phyloP scores from a whole-genome alignment of 371 early-diverging fungal species.

The Circinella minor region DNA sequence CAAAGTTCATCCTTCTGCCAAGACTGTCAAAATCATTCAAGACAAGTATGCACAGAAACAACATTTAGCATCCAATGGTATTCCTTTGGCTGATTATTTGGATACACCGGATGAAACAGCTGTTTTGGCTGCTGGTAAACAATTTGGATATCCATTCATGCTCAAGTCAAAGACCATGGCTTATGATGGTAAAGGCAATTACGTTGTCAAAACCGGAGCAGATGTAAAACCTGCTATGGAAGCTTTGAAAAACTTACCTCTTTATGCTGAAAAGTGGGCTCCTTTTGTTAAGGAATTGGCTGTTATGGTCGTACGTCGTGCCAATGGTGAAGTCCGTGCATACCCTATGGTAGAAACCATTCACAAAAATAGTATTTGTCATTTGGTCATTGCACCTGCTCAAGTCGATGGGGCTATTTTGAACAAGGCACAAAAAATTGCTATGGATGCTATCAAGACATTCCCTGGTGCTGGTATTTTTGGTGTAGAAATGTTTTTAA shows the following conservation, averaged over 20 bases:
- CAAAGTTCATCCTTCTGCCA: slow-evolving; percentile 77
- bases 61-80: slow-evolving; percentile 61
- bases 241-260: slow-evolving; percentile 54
- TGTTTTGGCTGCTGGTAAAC: slow-evolving; percentile 54
- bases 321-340: slow-evolving; percentile 76
- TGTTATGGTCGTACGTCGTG: slow-evolving; percentile 92
- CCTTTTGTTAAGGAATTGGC: slow-evolving; percentile 91
- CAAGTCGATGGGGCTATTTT: slow-evolving; percentile 82
- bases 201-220: slow-evolving; percentile 68
- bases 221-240: slow-evolving; percentile 72
- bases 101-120: slow-evolving; percentile 60
- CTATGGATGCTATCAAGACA: slow-evolving; percentile 79
- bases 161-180: slow-evolving; percentile 91
- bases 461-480: slow-evolving; percentile 92
- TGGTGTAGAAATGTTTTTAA: slow-evolving; percentile 96
- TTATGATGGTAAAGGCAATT: slow-evolving; percentile 97
- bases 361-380: slow-evolving; percentile 94
- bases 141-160: slow-evolving; percentile 93
- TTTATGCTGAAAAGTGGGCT: slow-evolving; percentile 96
- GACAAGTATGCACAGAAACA: slow-evolving; percentile 94
- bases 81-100: slow-evolving; percentile 77
- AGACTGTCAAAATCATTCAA: slow-evolving; percentile 87
- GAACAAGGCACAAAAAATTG: slow-evolving; percentile 75
- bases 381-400: slow-evolving; percentile 94
- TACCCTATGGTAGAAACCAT: slow-evolving; percentile 97